Conservation (phyloP, 139 green algal species). For the Tetraselmis chui region DNA sequence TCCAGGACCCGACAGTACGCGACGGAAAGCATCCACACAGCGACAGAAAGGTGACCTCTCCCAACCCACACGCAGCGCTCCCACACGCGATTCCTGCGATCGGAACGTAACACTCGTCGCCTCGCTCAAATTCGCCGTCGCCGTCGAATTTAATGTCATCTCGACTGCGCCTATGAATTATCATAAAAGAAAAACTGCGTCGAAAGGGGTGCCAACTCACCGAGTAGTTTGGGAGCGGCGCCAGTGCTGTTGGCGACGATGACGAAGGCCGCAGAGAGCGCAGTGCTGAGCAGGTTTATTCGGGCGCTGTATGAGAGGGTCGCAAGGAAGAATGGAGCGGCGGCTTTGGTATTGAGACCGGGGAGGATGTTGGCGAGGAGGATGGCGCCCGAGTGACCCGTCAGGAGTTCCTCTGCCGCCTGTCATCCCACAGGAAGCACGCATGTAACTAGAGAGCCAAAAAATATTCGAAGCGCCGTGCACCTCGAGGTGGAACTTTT, state of each 20-base stretch:
- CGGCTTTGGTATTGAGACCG: neutral
- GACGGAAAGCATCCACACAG: neutral
- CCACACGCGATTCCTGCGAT: neutral
- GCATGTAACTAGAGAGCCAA: no score
- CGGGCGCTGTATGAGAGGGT: neutral
- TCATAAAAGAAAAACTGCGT: no score
- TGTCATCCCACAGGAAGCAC: no score
- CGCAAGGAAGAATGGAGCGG: neutral
- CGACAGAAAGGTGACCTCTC: conserved; percentile 11
- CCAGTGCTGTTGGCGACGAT: neutral
- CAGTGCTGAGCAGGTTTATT: neutral
- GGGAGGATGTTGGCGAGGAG: conserved; percentile 16
- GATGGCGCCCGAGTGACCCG: conserved; percentile 1
- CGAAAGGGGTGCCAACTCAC: no score
- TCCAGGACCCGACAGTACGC: conserved; percentile 6
- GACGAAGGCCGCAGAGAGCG: neutral
- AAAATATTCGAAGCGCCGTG: no score
- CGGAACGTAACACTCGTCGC: no score
- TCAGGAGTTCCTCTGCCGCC: conserved; percentile 11
- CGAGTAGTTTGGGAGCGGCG: neutral
- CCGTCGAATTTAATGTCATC: no score
- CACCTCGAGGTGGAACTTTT: no score
- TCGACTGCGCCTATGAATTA: no score
- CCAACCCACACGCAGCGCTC: conserved; percentile 5
- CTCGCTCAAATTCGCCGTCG: no score